Base-by-base conservation (phyloP, 2,329 filamentous ascomycete species). In the Knufia fluminis region DNA sequence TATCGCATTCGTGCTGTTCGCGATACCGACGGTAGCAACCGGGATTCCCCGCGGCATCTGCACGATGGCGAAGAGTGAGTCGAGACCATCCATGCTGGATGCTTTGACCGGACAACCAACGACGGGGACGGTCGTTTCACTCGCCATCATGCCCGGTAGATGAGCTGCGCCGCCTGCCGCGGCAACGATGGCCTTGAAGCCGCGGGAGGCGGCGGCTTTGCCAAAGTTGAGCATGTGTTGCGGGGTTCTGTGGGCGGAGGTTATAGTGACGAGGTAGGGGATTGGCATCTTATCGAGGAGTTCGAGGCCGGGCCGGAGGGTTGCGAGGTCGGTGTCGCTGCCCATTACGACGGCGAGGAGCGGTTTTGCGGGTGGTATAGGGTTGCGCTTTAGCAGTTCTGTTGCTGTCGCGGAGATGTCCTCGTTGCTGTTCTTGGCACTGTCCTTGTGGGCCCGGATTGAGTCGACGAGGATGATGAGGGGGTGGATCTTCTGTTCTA, bases 391-490 rank as follows among this genome's bases (percentile, higher is more conserved):
- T 4, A 49, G 26, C 3, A 58, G 53, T 24, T 52, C 51, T 7
- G 36, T 26, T 16, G 52, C 52, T 9, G 53, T 56, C 9, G 47
- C 38, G 10, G 33, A 22, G 38, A 58, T 58, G 17, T 52, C 48
- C 10, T 46, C 39, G 6, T 42, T 42, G 26, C 53, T 51, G 1
- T 54, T 33, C 62, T 60, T 65, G 57, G 56, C 64, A 59, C 56
- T 59, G 52, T 49, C 62, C 58, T 82, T 78, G 68, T 86, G 82
- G 32, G 81, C 63, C 53, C 85, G 80, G 59, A 97, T 95, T 16
- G 83, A 79, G 16, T 97, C 91, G 52, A 96, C 88, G 59, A 77
- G 69, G 39, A 82, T 70, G 51, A 94, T 79, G 19, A 96, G 75
- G 2, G 81, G 81, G 46, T 84, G 79, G 32, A 84, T 78, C 12